Percentiles rank a stretch among this genome's conserved stretches.
Evolutionary conservation across 805 yeast species (phyloP).

Genomic region (Ogataea angusta): DNA sequence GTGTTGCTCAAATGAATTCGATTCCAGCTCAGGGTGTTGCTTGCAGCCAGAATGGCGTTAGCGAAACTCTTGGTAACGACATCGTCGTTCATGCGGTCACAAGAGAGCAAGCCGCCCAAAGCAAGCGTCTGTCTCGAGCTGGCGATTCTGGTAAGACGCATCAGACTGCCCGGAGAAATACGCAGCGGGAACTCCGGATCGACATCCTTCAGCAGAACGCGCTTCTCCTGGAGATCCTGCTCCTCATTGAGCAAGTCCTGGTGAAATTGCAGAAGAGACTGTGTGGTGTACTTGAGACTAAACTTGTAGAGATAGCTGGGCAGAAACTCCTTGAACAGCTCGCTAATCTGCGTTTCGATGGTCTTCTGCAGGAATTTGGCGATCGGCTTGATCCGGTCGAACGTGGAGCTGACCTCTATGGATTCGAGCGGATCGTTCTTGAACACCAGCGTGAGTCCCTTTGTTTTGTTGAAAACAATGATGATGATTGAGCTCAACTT

Average conservation of each 20-base stretch:
- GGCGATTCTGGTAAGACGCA: constrained; percentile 62
- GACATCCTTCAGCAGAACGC: constrained; percentile 44
- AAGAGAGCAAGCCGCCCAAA: constrained; percentile 41
- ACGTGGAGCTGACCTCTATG: constrained; percentile 80
- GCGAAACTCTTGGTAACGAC: constrained; percentile 33
- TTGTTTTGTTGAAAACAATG: constrained; percentile 74
- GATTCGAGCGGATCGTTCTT: constrained; percentile 85
- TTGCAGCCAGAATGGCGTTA: constrained; percentile 28
- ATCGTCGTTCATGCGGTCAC: constrained; percentile 33
- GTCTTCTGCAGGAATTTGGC: constrained; percentile 81
- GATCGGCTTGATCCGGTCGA: constrained; percentile 77
- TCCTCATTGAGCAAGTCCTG: constrained; percentile 32
- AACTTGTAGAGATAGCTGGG: constrained; percentile 78
- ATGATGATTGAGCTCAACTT: constrained; percentile 77
- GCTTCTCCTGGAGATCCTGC: constrained; percentile 33
- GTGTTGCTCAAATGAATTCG: constrained; percentile 34
- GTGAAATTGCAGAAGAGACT: constrained; percentile 36
- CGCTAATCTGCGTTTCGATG: constrained; percentile 77
- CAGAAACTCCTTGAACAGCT: constrained; percentile 76
- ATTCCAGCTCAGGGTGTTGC: constrained; percentile 26
- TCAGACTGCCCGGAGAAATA: constrained; percentile 62
- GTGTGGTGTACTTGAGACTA: constrained; percentile 59
- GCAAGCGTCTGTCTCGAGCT: constrained; percentile 79
- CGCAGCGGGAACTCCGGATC: constrained; percentile 56
- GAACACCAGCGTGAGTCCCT: constrained; percentile 83